Evolutionary conservation across 768 basidiomycete species (phyloP).

Genomic region (Roridomyces roridus): DNA sequence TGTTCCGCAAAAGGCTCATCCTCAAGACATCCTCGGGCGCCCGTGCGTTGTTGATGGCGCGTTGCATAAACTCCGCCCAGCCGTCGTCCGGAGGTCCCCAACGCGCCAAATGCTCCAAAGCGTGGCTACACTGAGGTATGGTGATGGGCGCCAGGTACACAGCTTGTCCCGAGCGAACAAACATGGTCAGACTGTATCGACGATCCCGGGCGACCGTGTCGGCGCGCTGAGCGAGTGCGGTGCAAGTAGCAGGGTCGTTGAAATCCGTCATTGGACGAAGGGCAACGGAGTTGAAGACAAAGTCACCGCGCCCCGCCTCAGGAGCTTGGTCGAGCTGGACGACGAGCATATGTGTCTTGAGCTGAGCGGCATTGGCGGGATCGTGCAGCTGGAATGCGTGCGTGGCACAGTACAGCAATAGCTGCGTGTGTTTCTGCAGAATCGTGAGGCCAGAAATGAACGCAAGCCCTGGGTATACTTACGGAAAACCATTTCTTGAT

Average conservation of each 20-base stretch:
- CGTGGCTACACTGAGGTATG: not conserved
- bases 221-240: not conserved
- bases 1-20: too few relatives aligned
- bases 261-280: conserved; percentile 2
- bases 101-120: not conserved
- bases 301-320: not conserved
- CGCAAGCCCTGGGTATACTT: not conserved
- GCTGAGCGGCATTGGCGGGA: not conserved
- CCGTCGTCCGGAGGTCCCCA: conserved; percentile 16
- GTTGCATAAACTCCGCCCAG: conserved; percentile 14
- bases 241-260: not conserved
- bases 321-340: not conserved
- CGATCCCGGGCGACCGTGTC: not conserved
- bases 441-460: not conserved
- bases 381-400: conserved; percentile 17
- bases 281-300: not conserved
- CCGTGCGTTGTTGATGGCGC: conserved; percentile 14
- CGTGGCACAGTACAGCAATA: conserved; percentile 8
- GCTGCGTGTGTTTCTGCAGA: conserved; percentile 19
- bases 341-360: conserved; percentile 14
- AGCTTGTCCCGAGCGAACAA: not conserved
- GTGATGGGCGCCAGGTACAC: conserved; percentile 21
- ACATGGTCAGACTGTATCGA: conserved; percentile 14
- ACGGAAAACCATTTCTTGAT: conserved; percentile 23
- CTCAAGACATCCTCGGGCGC: not conserved